Percentiles rank a stretch among this genome's conserved stretches.
These are phyloP conservation scores for Arthrobotrys sinensis DNA, from an alignment of 2,329 filamentous ascomycete species.

Conservation along the genomic window DNA sequence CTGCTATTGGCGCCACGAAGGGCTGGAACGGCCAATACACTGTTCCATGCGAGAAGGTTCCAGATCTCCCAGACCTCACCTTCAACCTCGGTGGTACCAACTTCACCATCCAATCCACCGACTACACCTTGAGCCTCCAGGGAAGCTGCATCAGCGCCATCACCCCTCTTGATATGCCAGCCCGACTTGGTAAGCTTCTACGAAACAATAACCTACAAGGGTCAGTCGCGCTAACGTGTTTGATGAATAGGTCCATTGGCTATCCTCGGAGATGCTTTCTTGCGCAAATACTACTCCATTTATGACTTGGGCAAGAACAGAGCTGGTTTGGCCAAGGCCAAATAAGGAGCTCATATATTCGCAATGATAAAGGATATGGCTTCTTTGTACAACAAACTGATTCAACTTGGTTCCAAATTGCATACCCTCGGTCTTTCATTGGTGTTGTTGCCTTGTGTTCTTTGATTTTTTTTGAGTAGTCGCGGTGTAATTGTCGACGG, in stretches of 20 bases:
- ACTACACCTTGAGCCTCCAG: conserved; percentile 96
- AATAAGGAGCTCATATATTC: conserved; percentile 49
- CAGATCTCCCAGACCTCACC: conserved; percentile 87
- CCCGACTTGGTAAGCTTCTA: conserved; percentile 59
- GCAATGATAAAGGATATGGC: conserved; percentile 22
- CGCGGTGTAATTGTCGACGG: conserved; percentile 13
- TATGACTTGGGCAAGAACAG: conserved; percentile 93
- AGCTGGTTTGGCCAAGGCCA: conserved; percentile 90
- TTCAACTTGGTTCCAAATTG: conserved; percentile 46
- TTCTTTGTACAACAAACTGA: conserved; percentile 58
- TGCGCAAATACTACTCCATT: conserved; percentile 92
- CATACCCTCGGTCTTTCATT: conserved; percentile 46
- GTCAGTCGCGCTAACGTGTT: conserved; percentile 68
- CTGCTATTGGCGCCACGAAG: conserved; percentile 98
- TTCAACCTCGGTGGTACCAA: conserved; percentile 90
- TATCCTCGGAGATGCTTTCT: conserved; percentile 90
- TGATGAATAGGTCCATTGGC: conserved; percentile 78
- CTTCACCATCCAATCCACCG: conserved; percentile 88
- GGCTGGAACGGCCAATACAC: conserved; percentile 96
- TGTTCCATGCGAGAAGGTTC: conserved; percentile 87
- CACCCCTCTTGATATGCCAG: conserved; percentile 89
- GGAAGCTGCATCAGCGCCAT: conserved; percentile 97
- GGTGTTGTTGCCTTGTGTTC: conserved; percentile 45
- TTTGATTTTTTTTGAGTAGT: conserved; percentile 19
- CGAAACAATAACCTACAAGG: conserved; percentile 68